These are phyloP conservation scores for Platismatia glauca DNA, from an alignment of 495 filamentous ascomycete genomes.

Conservation along the genomic window DNA sequence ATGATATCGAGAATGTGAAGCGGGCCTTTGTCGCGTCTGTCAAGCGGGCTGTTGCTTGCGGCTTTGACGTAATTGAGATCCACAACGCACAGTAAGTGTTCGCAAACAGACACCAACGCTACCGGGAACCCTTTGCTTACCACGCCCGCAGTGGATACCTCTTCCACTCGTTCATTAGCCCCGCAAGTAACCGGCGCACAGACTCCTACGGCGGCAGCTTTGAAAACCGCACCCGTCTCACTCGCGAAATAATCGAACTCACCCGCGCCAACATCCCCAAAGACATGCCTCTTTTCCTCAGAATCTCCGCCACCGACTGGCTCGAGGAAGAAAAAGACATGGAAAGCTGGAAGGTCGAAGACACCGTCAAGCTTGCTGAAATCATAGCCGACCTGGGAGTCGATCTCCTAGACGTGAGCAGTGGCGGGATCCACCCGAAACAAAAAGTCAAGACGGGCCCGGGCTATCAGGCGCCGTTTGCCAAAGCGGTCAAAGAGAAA, in stretches of 20 bases:
- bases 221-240: constrained; percentile 47
- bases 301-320: constrained; percentile 53
- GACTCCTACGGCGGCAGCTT: constrained; percentile 57
- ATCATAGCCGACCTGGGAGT: constrained; percentile 46
- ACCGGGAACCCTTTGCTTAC: constrained; percentile 20
- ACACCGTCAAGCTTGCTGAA: constrained; percentile 46
- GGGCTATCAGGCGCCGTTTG: constrained; percentile 60
- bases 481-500: constrained; percentile 53
- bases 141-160: constrained; percentile 52
- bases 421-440: constrained; percentile 47
- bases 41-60: constrained; percentile 47
- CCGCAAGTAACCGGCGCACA: constrained; percentile 50
- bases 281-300: constrained; percentile 57
- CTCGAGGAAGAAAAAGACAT: constrained; percentile 38
- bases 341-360: constrained; percentile 48
- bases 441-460: constrained; percentile 51
- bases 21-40: constrained; percentile 44
- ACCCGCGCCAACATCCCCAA: constrained; percentile 36
- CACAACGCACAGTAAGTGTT: constrained; percentile 42
- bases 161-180: constrained; percentile 55
- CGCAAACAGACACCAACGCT: constrained; percentile 9
- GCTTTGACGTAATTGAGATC: constrained; percentile 51
- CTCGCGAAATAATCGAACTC: constrained; percentile 43
- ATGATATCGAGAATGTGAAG: constrained; percentile 51
- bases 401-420: constrained; percentile 57